Base-by-base conservation (phyloP, 192 early-diverging fungal species). In the Linnemannia elongata region DNA sequence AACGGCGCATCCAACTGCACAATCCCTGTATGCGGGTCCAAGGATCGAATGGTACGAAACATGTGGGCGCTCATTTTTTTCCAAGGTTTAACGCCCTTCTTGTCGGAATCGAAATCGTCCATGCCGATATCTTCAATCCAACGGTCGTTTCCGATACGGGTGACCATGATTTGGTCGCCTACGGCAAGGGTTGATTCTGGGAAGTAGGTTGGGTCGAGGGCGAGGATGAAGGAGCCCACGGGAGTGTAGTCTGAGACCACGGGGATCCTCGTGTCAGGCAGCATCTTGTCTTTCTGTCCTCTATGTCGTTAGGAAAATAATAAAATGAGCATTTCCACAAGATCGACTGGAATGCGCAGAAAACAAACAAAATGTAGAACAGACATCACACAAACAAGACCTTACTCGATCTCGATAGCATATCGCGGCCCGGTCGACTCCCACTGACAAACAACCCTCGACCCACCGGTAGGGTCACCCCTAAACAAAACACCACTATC, bases 101-200 rank as follows among this genome's bases (percentile, higher is more conserved):
- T 87, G 38, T 68, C 36, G 10, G 71, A 55, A 38, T 75, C 35
- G 47, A 87, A 87, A 47, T 88, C 75, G 55, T 91, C 84, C 90
- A 91, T 91, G 35, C 88, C 90, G 63, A 91, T 84, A 27, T 79
- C 75, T 17, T 82, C 33, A 38, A 91, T 69, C 90, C 90, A 91
- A 22, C 81, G 80, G 13, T 80, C 78, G 66, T 91, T 91, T 18
- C 88, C 89, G 2, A 80, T 69, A 0, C 85, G 85, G 36, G 68
- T 87, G 20, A 91, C 78, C 13, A 89, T 76, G 2, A 91, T 78
- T 35, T 75, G 75, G 68, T 91, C 88, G 33, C 90, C 90, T 0
- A 80, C 66, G 0, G 75, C 74, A 20, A 87, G 33, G 6, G 30
- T 49, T 0, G 79, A 22, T 12, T 74, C 72, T 20, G 76, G 36